Conservation (phyloP, 257 asterid species). For the Cynanchum wilfordii region DNA sequence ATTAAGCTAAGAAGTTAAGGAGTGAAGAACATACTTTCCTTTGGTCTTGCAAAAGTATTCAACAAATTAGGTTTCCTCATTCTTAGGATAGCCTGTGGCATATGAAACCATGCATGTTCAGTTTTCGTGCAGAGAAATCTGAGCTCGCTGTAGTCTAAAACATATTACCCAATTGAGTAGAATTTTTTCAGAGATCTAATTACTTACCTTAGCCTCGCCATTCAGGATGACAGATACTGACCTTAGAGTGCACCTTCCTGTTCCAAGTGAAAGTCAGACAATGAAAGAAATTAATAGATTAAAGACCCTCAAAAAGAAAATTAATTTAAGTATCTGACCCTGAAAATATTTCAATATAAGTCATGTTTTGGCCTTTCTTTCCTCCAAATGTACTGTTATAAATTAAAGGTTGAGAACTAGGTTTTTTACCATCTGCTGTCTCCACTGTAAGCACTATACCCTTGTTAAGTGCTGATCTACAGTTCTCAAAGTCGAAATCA, state of each 20-base stretch:
- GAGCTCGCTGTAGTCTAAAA: background rate
- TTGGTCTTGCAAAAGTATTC: constrained; percentile 56
- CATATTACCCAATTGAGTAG: background rate
- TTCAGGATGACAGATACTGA: constrained; percentile 57
- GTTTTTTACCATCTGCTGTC: constrained; percentile 57
- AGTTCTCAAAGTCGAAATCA: constrained; percentile 58
- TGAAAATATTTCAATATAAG: too few relatives aligned
- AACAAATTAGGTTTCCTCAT: constrained; percentile 59
- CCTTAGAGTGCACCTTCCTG: constrained; percentile 55
- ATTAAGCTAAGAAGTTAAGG: background rate
- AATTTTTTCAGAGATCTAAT: background rate
- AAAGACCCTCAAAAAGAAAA: background rate
- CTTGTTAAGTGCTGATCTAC: constrained; percentile 57
- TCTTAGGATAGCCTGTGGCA: constrained; percentile 61
- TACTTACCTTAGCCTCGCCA: constrained; percentile 58
- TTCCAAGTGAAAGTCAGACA: constrained; percentile 17
- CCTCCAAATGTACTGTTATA: background rate
- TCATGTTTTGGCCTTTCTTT: background rate
- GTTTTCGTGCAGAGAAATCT: background rate
- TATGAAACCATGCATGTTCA: constrained; percentile 2
- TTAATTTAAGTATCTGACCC: background rate
- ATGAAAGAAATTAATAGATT: background rate
- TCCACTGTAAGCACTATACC: constrained; percentile 62
- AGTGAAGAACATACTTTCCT: constrained; percentile 50
- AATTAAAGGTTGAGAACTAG: background rate